Conservation (phyloP, 2,329 filamentous ascomycete genomes). For the Penicillium glabrum region DNA sequence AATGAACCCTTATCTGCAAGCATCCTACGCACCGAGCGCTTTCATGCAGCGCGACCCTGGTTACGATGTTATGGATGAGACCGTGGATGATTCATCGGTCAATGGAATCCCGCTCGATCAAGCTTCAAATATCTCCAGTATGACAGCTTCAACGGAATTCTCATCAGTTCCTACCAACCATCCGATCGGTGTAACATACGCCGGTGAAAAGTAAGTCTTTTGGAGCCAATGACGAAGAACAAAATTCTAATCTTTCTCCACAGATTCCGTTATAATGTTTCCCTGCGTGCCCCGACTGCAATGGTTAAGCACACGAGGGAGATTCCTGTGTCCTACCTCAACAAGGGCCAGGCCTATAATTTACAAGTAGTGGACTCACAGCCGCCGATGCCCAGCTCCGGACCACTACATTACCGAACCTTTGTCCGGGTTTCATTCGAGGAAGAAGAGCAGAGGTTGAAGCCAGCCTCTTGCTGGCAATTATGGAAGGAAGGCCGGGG, state of each 20-base stretch:
- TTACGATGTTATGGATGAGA: constrained; percentile 75
- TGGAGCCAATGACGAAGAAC: background rate
- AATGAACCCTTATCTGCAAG: constrained; percentile 70
- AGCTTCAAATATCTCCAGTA: constrained; percentile 55
- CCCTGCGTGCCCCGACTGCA: constrained; percentile 88
- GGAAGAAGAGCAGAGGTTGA: constrained; percentile 86
- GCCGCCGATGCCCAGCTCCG: constrained; percentile 57
- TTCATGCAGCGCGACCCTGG: constrained; percentile 79
- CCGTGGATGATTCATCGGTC: constrained; percentile 66
- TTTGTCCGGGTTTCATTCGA: constrained; percentile 96
- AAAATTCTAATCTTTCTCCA: constrained; percentile 12
- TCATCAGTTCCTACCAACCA: constrained; percentile 12
- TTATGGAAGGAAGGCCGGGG: constrained; percentile 95
- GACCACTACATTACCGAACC: constrained; percentile 75
- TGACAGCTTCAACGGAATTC: constrained; percentile 30
- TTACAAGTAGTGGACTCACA: constrained; percentile 79
- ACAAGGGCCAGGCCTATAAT: constrained; percentile 94
- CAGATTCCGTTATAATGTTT: constrained; percentile 84
- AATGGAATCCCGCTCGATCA: constrained; percentile 55
- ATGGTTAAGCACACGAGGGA: constrained; percentile 87
- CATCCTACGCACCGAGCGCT: constrained; percentile 70
- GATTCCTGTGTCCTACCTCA: constrained; percentile 95
- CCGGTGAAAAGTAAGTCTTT: constrained; percentile 55
- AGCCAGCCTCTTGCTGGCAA: constrained; percentile 82
- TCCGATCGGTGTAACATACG: constrained; percentile 25